phyloP scores from a whole-genome alignment of 192 early-diverging fungal species.

The Oehlia diaphana region DNA sequence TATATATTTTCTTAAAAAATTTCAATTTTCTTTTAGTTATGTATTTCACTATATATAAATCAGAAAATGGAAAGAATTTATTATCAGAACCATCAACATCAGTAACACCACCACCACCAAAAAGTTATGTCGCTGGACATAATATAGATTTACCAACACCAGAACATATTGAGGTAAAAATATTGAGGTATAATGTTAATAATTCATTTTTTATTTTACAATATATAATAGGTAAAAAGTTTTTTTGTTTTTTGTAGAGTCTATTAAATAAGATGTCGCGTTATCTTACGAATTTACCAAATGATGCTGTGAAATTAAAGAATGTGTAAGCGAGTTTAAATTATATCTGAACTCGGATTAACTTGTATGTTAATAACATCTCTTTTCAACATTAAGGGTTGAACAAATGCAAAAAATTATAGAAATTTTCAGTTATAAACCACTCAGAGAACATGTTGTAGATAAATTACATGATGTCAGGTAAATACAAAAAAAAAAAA shows the following conservation, averaged over 20 bases:
- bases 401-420: background rate
- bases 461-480: background rate
- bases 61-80: background rate
- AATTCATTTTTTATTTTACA: background rate
- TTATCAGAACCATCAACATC: background rate
- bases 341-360: background rate
- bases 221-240: background rate
- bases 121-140: background rate
- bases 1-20: background rate
- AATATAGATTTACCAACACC: slow-evolving; percentile 14
- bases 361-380: background rate
- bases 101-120: background rate
- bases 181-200: slow-evolving; percentile 2
- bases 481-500: background rate
- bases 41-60: background rate
- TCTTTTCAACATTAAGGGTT: background rate
- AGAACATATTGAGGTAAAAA: slow-evolving; percentile 13
- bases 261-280: background rate
- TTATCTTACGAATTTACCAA: background rate
- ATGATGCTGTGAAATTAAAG: background rate
- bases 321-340: background rate
- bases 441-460: background rate
- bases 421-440: background rate
- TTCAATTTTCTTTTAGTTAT: background rate
- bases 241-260: background rate